A percentile compares a stretch with the other conserved stretches of the same genome.
Conservation (phyloP, 2,329 filamentous ascomycete species). For the Thelonectria olida region DNA sequence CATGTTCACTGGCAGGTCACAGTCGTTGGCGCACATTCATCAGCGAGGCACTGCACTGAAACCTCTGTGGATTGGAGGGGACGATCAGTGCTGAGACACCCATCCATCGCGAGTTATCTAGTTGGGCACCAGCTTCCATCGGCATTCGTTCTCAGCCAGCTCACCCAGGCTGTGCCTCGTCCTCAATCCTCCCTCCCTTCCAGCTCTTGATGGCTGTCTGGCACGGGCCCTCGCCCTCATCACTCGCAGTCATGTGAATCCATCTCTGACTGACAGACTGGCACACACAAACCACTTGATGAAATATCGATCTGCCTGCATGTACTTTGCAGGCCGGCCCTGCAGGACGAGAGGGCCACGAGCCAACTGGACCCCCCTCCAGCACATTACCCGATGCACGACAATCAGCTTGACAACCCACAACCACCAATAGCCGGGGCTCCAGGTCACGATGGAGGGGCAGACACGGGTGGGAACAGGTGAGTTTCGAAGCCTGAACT, state of each 20-base stretch:
- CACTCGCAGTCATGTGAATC: slow-evolving; percentile 9
- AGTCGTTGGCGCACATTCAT: slow-evolving; percentile 4
- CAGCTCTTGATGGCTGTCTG: neutral
- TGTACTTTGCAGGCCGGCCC: neutral
- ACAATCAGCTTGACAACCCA: slow-evolving; percentile 13
- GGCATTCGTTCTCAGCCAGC: neutral
- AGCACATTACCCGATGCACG: slow-evolving; percentile 13
- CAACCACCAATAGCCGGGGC: neutral
- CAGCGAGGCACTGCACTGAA: slow-evolving; percentile 8
- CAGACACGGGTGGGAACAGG: no score
- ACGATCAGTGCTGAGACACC: slow-evolving; percentile 9
- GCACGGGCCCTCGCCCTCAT: neutral
- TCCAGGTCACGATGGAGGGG: slow-evolving; percentile 16
- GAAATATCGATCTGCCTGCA: slow-evolving; percentile 23
- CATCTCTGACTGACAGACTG: no score
- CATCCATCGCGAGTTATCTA: slow-evolving; percentile 1
- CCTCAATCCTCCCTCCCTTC: neutral
- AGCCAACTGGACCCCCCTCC: slow-evolving; percentile 4
- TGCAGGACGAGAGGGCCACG: slow-evolving; percentile 4
- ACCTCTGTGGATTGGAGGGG: slow-evolving; percentile 10
- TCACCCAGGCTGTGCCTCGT: neutral
- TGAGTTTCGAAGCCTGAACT: no score
- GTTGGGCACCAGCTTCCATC: neutral
- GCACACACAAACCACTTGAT: neutral
- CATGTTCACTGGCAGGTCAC: no score